Percentiles rank a stretch among this genome's conserved stretches.
These are phyloP conservation scores for Globisporangium recalcitrans DNA, from an alignment of 352 stramenopile genomes.

Conservation along the genomic window DNA sequence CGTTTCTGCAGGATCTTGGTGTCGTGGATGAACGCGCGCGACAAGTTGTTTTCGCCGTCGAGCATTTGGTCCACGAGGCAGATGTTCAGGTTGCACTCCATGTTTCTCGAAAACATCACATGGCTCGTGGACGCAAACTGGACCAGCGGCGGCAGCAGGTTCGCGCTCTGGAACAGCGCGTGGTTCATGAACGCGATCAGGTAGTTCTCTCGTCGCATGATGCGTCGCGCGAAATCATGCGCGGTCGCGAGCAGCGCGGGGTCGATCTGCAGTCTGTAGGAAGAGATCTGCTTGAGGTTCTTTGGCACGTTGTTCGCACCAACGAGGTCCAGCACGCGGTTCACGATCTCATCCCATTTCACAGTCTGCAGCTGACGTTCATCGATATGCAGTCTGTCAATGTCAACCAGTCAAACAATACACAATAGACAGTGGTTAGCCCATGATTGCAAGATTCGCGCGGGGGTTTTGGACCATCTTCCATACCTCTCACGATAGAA, in stretches of 20 bases:
- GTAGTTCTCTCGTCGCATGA: slow-evolving; percentile 99
- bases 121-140: slow-evolving; percentile 72
- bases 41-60: slow-evolving; percentile 64
- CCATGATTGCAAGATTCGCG: too few species aligned
- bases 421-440: too few species aligned
- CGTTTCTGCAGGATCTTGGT: slow-evolving; percentile 88
- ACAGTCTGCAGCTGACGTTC: slow-evolving; percentile 79
- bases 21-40: slow-evolving; percentile 91
- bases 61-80: slow-evolving; percentile 98
- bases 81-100: slow-evolving; percentile 95
- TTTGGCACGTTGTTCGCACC: slow-evolving; percentile 66
- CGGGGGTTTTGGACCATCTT: not conserved
- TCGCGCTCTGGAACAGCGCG: slow-evolving; percentile 87
- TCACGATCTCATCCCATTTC: slow-evolving; percentile 89
- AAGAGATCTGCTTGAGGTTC: slow-evolving; percentile 80
- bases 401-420: not conserved
- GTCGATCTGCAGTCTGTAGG: slow-evolving; percentile 80
- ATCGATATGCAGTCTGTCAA: slow-evolving; percentile 77
- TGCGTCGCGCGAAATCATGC: slow-evolving; percentile 92
- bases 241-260: slow-evolving; percentile 66
- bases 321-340: slow-evolving; percentile 70
- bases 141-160: slow-evolving; percentile 62
- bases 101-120: slow-evolving; percentile 83
- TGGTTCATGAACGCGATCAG: slow-evolving; percentile 97
- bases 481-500: slow-evolving; percentile 89